Percentiles rank a stretch among this genome's conserved stretches.
Evolutionary conservation across 805 yeast genomes (phyloP).

Genomic region (Yarrowia osloensis): DNA sequence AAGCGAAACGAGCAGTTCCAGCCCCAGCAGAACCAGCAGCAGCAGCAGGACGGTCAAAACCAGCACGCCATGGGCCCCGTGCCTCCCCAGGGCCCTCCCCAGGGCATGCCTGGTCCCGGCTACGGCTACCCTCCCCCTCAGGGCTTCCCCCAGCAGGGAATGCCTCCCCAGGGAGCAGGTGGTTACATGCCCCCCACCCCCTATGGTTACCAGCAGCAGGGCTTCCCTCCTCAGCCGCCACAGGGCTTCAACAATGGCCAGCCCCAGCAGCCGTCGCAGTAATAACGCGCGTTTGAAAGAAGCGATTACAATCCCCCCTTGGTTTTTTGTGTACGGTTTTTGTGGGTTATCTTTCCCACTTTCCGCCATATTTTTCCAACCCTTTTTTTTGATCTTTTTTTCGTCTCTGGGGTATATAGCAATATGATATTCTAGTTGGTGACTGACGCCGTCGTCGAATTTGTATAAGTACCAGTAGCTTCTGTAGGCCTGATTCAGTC

Average conservation of each 20-base stretch:
- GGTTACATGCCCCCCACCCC: conserved; percentile 29
- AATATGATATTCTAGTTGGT: conserved; percentile 21
- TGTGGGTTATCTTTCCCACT: conserved; percentile 23
- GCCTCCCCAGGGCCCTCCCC: conserved; percentile 25
- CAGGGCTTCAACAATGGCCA: conserved; percentile 30
- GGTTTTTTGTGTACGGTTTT: conserved; percentile 30
- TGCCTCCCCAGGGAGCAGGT: conserved; percentile 33
- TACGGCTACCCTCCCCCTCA: conserved; percentile 33
- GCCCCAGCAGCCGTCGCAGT: conserved; percentile 30
- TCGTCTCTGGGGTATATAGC: conserved; percentile 14
- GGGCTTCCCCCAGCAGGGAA: conserved; percentile 22
- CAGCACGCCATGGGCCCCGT: conserved; percentile 28
- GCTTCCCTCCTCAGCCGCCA: conserved; percentile 29
- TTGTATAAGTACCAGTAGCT: too few species aligned
- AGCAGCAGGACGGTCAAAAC: conserved; percentile 27
- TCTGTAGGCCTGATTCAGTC: background rate
- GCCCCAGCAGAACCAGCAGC: conserved; percentile 29
- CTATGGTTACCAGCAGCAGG: conserved; percentile 24
- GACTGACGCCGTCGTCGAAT: too few species aligned
- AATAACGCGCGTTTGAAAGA: conserved; percentile 7
- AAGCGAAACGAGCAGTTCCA: conserved; percentile 31
- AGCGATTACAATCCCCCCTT: conserved; percentile 20
- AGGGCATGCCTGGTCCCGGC: conserved; percentile 30
- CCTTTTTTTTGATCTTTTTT: conserved; percentile 9
- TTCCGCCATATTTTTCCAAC: conserved; percentile 21